phyloP scores from a whole-genome alignment of 345 rosid species.

The Lumnitzera littorea region DNA sequence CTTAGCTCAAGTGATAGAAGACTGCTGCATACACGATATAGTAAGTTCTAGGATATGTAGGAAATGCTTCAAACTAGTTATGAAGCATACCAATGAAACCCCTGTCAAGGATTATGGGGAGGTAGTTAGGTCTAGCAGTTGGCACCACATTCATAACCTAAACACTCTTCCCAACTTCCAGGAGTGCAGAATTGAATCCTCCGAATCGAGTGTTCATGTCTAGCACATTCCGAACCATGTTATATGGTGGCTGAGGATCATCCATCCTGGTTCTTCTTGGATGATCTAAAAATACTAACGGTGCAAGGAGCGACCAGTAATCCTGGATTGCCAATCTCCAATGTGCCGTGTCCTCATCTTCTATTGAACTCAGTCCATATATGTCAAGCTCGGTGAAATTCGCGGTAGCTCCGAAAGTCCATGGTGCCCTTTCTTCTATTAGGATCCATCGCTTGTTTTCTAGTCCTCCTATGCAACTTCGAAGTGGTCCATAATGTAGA shows the following conservation, averaged over 20 bases:
- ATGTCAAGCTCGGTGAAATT: constrained; percentile 72
- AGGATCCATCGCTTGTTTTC: constrained; percentile 84
- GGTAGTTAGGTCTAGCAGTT: constrained; percentile 68
- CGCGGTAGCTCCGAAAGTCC: constrained; percentile 81
- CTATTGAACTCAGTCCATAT: constrained; percentile 57
- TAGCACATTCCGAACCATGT: too few relatives aligned
- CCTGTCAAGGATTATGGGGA: constrained; percentile 83
- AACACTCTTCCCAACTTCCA: too few relatives aligned
- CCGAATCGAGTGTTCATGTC: too few relatives aligned
- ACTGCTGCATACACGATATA: constrained; percentile 84
- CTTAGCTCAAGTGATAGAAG: constrained; percentile 61
- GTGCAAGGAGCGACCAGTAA: constrained; percentile 96
- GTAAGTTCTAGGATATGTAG: constrained; percentile 91
- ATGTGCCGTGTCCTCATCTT: constrained; percentile 50
- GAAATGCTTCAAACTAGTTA: constrained; percentile 92
- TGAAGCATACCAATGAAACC: constrained; percentile 89
- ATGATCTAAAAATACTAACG: too few relatives aligned
- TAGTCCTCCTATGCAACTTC: constrained; percentile 78
- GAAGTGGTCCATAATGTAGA: constrained; percentile 85
- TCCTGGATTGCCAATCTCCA: constrained; percentile 55
- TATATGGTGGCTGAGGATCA: too few relatives aligned
- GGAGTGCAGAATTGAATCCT: too few relatives aligned
- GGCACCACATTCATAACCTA: too few relatives aligned
- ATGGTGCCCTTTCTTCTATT: constrained; percentile 55
- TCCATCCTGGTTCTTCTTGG: too few relatives aligned